Conservation (phyloP, 176 grass and related monocot genomes). For the Musa itinerans region DNA sequence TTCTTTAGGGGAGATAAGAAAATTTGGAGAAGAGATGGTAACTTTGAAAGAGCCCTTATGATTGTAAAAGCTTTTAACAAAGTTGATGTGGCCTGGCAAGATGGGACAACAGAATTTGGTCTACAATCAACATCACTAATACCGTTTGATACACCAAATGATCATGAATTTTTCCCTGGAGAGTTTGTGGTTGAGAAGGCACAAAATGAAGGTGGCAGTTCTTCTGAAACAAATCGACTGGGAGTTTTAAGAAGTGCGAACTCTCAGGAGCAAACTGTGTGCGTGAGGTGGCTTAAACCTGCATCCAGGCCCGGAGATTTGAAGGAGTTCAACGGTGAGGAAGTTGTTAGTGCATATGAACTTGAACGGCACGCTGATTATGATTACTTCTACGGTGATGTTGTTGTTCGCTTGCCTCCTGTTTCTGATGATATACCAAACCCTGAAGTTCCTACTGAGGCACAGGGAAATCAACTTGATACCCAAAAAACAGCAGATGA, state of each 20-base stretch:
- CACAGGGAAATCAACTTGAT: constrained; percentile 31
- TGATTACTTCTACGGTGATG: constrained; percentile 93
- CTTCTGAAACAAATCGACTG: constrained; percentile 42
- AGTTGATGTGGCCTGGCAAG: constrained; percentile 84
- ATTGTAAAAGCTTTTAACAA: constrained; percentile 61
- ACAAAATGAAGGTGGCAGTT: constrained; percentile 63
- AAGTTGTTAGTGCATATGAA: constrained; percentile 93
- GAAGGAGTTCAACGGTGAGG: constrained; percentile 43
- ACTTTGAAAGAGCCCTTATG: constrained; percentile 68
- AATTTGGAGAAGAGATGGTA: constrained; percentile 63
- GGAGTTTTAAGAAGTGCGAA: constrained; percentile 77
- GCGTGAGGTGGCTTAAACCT: constrained; percentile 71
- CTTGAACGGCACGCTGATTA: constrained; percentile 90
- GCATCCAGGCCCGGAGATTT: constrained; percentile 37
- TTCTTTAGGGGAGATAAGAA: constrained; percentile 70
- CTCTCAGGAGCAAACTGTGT: constrained; percentile 64
- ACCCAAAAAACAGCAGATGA: constrained; percentile 20
- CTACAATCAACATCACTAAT: constrained; percentile 61
- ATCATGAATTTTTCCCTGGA: constrained; percentile 90
- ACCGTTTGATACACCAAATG: constrained; percentile 74
- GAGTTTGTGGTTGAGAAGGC: constrained; percentile 73
- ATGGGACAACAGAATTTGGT: constrained; percentile 58
- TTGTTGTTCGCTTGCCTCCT: constrained; percentile 73
- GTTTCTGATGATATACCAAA: constrained; percentile 35
- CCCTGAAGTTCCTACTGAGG: constrained; percentile 29